A percentile compares a stretch with the other conserved stretches of the same genome.
These are phyloP conservation scores for Waitea zeae DNA, from an alignment of 1,284 basidiomycete genomes.

Conservation along the genomic window DNA sequence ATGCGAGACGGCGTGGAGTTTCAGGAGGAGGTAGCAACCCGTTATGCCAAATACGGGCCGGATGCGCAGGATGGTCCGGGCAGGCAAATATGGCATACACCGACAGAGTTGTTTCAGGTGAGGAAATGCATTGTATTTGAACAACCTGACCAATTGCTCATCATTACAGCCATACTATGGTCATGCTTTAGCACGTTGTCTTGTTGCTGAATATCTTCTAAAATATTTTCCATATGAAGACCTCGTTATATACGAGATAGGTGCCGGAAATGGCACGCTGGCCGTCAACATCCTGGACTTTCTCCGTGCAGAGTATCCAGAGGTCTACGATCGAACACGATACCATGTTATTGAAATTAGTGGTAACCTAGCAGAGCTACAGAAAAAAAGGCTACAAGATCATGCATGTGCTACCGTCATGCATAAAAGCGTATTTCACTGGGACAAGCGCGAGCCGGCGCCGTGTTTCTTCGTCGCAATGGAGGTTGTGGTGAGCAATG, in stretches of 20 bases:
- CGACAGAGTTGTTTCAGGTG: constrained; percentile 95
- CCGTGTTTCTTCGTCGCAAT: constrained; percentile 90
- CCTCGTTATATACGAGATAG: constrained; percentile 91
- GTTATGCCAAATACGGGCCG: constrained; percentile 56
- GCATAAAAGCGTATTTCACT: constrained; percentile 80
- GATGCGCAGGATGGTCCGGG: constrained; percentile 62
- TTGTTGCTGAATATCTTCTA: constrained; percentile 82
- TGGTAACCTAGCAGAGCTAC: constrained; percentile 56
- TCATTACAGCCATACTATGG: constrained; percentile 78
- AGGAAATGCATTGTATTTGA: constrained; percentile 9
- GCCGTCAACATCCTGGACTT: constrained; percentile 80
- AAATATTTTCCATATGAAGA: constrained; percentile 95
- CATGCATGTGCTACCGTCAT: constrained; percentile 36
- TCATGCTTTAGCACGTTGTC: constrained; percentile 74
- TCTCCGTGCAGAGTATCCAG: constrained; percentile 64
- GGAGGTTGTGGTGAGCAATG: constrained; percentile 74
- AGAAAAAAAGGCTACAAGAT: constrained; percentile 48
- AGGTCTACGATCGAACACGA: constrained; percentile 79
- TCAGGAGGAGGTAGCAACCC: constrained; percentile 60
- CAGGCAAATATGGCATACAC: constrained; percentile 96
- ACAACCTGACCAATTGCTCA: constrained; percentile 6
- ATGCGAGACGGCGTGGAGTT: constrained; percentile 65
- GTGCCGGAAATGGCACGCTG: constrained; percentile 92
- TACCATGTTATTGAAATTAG: constrained; percentile 96
- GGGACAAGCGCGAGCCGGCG: constrained; percentile 58